Evolutionary conservation across 148 eudicot genomes (phyloP).

Genomic region (Vaccinium vitisidaea): DNA sequence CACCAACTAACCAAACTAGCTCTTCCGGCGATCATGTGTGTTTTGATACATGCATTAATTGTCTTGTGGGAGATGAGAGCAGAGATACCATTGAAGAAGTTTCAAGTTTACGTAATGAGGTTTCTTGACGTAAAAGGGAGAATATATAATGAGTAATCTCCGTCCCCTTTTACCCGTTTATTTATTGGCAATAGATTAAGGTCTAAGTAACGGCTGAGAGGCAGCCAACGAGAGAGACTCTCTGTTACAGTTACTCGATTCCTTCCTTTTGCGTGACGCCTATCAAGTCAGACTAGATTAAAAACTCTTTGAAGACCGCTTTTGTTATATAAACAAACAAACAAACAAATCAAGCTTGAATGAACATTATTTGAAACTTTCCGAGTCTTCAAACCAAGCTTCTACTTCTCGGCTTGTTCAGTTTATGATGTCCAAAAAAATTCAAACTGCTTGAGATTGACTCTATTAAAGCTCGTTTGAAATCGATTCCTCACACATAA

Average conservation of each 20-base stretch:
- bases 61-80: background rate
- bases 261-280: background rate
- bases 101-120: constrained; percentile 9
- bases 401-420: background rate
- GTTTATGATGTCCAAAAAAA: too few species aligned
- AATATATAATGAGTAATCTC: background rate
- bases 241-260: background rate
- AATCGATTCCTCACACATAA: background rate
- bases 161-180: background rate
- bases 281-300: background rate
- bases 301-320: too few species aligned
- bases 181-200: background rate
- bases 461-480: background rate
- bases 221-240: background rate
- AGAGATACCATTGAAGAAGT: background rate
- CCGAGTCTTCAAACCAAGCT: background rate
- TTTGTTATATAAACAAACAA: background rate
- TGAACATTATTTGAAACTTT: background rate
- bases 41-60: too few species aligned
- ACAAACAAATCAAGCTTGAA: too few species aligned
- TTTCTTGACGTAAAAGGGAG: constrained; percentile 13
- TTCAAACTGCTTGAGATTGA: background rate
- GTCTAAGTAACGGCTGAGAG: background rate
- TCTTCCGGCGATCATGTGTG: too few species aligned
- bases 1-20: too few species aligned